Conservation (phyloP, 371 early-diverging fungal genomes). For the Sporodiniella umbellata region DNA sequence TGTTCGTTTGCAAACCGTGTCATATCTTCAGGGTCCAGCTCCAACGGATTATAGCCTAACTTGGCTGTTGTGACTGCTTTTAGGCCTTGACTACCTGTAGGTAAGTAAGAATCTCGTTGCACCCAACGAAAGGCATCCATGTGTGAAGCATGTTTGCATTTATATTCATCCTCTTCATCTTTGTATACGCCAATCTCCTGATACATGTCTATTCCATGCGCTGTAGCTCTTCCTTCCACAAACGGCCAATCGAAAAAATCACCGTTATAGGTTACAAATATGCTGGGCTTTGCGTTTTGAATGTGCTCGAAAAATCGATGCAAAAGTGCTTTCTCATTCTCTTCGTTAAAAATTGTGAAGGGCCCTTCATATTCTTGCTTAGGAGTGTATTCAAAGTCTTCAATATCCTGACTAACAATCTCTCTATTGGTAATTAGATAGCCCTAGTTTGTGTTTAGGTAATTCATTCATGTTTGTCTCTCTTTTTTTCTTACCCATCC, state of each 20-base stretch:
- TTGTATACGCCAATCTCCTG: slow-evolving; percentile 83
- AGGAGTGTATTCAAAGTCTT: slow-evolving; percentile 98
- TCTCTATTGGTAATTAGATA: slow-evolving; percentile 98
- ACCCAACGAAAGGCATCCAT: slow-evolving; percentile 99
- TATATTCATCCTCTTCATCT: slow-evolving; percentile 85
- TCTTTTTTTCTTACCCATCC: slow-evolving; percentile 66
- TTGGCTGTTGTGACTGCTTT: slow-evolving; percentile 97
- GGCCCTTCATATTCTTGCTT: slow-evolving; percentile 94
- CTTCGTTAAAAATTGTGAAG: slow-evolving; percentile 98
- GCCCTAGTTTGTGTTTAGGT: too few species aligned
- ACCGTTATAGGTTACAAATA: slow-evolving; percentile 99
- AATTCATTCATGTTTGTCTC: too few species aligned
- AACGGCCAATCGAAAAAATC: slow-evolving; percentile 99
- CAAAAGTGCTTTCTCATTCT: slow-evolving; percentile 82
- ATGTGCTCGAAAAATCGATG: slow-evolving; percentile 94
- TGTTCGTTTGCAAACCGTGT: slow-evolving; percentile 90
- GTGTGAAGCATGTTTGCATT: slow-evolving; percentile 89
- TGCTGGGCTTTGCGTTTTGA: slow-evolving; percentile 82
- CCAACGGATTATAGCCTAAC: slow-evolving; percentile 98
- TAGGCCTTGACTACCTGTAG: slow-evolving; percentile 97
- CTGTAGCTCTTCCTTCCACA: slow-evolving; percentile 84
- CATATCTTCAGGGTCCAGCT: slow-evolving; percentile 99
- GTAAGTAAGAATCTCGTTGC: slow-evolving; percentile 98
- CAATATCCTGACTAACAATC: slow-evolving; percentile 95
- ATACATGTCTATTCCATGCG: slow-evolving; percentile 83